A percentile compares a stretch with the other conserved stretches of the same genome.
These are phyloP conservation scores for Penicillium glabrum DNA, from an alignment of 2,329 filamentous ascomycete genomes.

Conservation along the genomic window DNA sequence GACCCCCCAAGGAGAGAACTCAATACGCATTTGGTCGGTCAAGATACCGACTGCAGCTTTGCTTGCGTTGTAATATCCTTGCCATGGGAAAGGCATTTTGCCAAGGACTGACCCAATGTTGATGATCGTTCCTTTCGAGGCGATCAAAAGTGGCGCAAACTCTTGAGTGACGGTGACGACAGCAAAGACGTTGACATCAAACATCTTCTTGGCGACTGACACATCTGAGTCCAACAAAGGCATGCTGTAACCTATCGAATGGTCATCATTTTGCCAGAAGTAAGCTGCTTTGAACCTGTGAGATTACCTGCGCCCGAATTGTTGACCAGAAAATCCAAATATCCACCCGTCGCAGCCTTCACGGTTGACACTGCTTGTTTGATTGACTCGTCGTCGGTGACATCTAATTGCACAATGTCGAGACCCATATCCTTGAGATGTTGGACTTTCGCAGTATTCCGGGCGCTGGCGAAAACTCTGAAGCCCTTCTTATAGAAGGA, in stretches of 20 bases:
- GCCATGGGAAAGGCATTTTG: not conserved
- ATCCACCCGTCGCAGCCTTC: conserved; percentile 29
- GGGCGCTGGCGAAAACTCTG: conserved; percentile 42
- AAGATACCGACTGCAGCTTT: not conserved
- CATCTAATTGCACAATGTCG: conserved; percentile 33
- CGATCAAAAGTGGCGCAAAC: conserved; percentile 29
- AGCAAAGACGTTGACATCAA: conserved; percentile 19
- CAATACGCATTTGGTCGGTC: not conserved
- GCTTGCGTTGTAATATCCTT: not conserved
- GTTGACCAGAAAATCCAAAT: conserved; percentile 44
- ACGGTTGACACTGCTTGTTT: conserved; percentile 29
- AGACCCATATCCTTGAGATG: conserved; percentile 25
- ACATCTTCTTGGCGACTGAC: conserved; percentile 26
- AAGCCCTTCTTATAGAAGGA: conserved; percentile 35
- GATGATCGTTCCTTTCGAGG: conserved; percentile 20
- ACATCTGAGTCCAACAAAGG: conserved; percentile 40
- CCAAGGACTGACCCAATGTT: conserved; percentile 9
- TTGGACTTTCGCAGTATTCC: conserved; percentile 31
- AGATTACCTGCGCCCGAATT: conserved; percentile 38
- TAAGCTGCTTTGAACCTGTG: not conserved
- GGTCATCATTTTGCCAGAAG: not conserved
- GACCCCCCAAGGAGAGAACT: not conserved
- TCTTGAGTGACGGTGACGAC: conserved; percentile 10
- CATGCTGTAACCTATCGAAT: conserved; percentile 21
- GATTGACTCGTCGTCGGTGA: conserved; percentile 28